A percentile compares a stretch with the other conserved stretches of the same genome.
These are phyloP conservation scores for Colletotrichum tofieldiae DNA, from an alignment of 2,329 filamentous ascomycete species.

Conservation along the genomic window DNA sequence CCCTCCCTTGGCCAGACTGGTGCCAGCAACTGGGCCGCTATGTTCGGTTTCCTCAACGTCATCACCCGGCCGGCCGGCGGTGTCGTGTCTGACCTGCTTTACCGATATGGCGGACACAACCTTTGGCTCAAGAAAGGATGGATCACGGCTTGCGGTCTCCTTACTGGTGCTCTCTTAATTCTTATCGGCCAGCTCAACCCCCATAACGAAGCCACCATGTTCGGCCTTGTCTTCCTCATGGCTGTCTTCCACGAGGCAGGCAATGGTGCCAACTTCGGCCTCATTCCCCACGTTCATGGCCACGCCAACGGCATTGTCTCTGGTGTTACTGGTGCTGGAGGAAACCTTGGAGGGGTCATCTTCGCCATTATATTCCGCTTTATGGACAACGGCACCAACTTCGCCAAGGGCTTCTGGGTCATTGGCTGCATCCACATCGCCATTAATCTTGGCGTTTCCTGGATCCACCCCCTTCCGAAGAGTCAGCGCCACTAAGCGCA, in stretches of 20 bases:
- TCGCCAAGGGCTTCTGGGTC: constrained; percentile 83
- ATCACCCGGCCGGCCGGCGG: constrained; percentile 78
- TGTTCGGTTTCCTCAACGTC: constrained; percentile 83
- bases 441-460: constrained; percentile 75
- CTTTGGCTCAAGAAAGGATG: constrained; percentile 70
- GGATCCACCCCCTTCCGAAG: constrained; percentile 70
- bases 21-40: constrained; percentile 75
- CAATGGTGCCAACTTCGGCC: constrained; percentile 89
- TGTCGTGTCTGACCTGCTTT: constrained; percentile 66
- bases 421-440: constrained; percentile 83
- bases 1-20: constrained; percentile 69
- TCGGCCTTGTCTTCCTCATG: constrained; percentile 83
- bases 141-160: constrained; percentile 73
- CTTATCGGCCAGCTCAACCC: constrained; percentile 76
- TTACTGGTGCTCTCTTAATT: constrained; percentile 73
- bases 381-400: constrained; percentile 72
- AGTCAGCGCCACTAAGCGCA: constrained; percentile 53
- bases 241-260: constrained; percentile 88
- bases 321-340: constrained; percentile 83
- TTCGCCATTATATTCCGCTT: constrained; percentile 90
- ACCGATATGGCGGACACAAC: constrained; percentile 55
- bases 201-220: constrained; percentile 74
- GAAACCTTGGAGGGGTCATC: constrained; percentile 88
- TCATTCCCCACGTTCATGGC: constrained; percentile 90
- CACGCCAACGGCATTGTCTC: constrained; percentile 84